phyloP scores from a whole-genome alignment of 371 early-diverging fungal species.

The Encephalitozoon cuniculi region DNA sequence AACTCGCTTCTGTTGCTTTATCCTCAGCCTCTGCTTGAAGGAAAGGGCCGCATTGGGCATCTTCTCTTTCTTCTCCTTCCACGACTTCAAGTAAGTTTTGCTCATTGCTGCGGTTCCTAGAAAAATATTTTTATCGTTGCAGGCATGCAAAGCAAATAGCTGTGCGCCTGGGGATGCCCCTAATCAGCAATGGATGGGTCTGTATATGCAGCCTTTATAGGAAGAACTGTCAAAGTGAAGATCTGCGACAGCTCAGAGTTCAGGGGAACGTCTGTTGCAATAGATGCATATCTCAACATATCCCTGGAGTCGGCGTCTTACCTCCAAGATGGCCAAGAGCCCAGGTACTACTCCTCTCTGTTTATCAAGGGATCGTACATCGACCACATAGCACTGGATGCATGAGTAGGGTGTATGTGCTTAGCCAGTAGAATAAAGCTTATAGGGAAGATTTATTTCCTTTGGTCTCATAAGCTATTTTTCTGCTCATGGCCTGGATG shows the following conservation, averaged over 20 bases:
- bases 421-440: not conserved
- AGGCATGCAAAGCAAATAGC: not conserved
- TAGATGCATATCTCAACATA: constrained; percentile 12
- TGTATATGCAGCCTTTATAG: not conserved
- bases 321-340: not conserved
- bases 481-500: not conserved
- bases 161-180: not conserved
- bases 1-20: not conserved
- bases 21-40: constrained; percentile 6
- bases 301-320: not conserved
- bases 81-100: not conserved
- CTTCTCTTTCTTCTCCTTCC: not conserved
- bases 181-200: not conserved
- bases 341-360: not conserved
- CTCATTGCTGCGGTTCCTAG: not conserved
- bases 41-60: not conserved
- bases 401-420: not conserved
- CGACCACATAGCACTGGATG: constrained; percentile 4
- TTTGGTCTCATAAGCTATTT: not conserved
- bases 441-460: not conserved
- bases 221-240: not conserved
- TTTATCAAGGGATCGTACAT: constrained; percentile 8
- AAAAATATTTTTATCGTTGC: constrained; percentile 8
- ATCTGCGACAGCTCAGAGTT: not conserved
- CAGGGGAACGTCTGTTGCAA: not conserved